These are phyloP conservation scores for Pisolithus tinctorius DNA, from an alignment of 768 basidiomycete genomes.

Conservation along the genomic window DNA sequence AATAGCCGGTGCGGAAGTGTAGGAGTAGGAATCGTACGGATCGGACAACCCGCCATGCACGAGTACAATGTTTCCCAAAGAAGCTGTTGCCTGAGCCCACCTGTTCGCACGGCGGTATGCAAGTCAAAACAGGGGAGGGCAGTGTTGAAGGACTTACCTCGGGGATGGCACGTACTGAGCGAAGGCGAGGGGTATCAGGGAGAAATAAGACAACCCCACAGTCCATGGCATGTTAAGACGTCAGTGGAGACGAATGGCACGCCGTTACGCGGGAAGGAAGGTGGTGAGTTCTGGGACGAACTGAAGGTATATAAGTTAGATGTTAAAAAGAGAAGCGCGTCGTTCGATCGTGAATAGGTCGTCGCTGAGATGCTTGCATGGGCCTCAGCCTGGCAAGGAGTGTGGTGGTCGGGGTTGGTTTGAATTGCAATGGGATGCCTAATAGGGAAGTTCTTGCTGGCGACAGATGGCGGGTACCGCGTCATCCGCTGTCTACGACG, in stretches of 20 bases:
- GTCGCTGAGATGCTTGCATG: slow-evolving; percentile 11
- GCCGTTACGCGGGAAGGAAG: background rate
- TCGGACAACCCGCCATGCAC: slow-evolving; percentile 82
- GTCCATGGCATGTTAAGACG: slow-evolving; percentile 6
- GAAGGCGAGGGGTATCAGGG: slow-evolving; percentile 8
- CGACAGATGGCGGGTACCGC: background rate
- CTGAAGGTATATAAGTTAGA: slow-evolving; percentile 14
- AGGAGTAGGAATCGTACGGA: slow-evolving; percentile 58
- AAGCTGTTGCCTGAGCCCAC: slow-evolving; percentile 75
- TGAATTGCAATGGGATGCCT: background rate
- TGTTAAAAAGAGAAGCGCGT: background rate
- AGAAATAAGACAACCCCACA: slow-evolving; percentile 7
- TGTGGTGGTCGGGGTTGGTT: background rate
- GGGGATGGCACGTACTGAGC: slow-evolving; percentile 21
- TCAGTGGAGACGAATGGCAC: background rate
- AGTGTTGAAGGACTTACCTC: slow-evolving; percentile 12
- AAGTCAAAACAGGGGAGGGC: background rate
- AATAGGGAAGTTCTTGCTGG: background rate
- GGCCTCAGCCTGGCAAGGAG: slow-evolving; percentile 6
- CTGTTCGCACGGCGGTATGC: slow-evolving; percentile 32
- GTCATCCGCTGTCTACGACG: background rate
- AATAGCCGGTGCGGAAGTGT: slow-evolving; percentile 65
- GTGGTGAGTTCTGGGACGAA: background rate
- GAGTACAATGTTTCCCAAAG: slow-evolving; percentile 54
- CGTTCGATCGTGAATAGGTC: slow-evolving; percentile 1